These are phyloP conservation scores for Lipomyces chichibuensis DNA, from an alignment of 805 yeast genomes.

Conservation along the genomic window DNA sequence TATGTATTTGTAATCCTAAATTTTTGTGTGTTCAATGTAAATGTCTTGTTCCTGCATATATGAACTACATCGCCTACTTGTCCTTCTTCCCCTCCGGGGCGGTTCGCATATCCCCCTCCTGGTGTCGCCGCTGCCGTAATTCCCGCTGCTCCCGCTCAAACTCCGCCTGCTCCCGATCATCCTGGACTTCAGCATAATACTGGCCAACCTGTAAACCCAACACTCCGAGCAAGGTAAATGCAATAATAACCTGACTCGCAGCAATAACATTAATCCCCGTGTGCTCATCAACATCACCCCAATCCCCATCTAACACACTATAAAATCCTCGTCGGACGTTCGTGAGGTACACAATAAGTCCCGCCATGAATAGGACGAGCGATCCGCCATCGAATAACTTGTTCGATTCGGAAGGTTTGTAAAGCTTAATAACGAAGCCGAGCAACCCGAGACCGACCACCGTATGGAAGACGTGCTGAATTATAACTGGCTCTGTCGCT, in stretches of 20 bases:
- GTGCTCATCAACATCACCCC: conserved; percentile 91
- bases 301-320: conserved; percentile 68
- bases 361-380: conserved; percentile 69
- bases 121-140: conserved; percentile 13
- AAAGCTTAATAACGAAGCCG: conserved; percentile 76
- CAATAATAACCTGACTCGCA: conserved; percentile 79
- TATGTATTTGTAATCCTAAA: background rate
- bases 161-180: conserved; percentile 26
- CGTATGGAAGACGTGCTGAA: conserved; percentile 65
- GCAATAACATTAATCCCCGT: conserved; percentile 92
- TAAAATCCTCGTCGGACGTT: conserved; percentile 80
- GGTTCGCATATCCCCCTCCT: background rate
- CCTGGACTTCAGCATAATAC: conserved; percentile 75
- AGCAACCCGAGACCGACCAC: conserved; percentile 66
- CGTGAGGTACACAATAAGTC: conserved; percentile 78
- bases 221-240: conserved; percentile 74
- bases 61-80: conserved; percentile 3
- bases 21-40: background rate
- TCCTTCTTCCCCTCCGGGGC: conserved; percentile 11
- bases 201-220: conserved; percentile 83
- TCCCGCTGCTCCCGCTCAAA: conserved; percentile 17
- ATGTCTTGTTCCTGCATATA: background rate
- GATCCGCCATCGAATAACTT: conserved; percentile 90
- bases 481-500: conserved; percentile 63
- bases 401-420: conserved; percentile 83